These are phyloP conservation scores for Bidens hawaiensis DNA, from an alignment of 140 eudicot species.

Conservation along the genomic window DNA sequence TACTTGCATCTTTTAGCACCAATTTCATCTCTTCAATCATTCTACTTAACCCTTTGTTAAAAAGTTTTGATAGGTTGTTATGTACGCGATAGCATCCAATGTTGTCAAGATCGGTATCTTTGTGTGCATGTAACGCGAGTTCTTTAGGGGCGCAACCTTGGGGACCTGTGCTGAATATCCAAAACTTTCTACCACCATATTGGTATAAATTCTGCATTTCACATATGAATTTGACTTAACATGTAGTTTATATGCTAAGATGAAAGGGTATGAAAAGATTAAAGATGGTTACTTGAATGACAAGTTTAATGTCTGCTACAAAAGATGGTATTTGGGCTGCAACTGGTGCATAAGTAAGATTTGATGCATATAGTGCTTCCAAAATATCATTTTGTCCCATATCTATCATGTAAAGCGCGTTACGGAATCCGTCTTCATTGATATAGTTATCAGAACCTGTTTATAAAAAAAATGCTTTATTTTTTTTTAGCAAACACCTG, in stretches of 20 bases:
- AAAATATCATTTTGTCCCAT: constrained; percentile 53
- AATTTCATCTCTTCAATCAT: constrained; percentile 32
- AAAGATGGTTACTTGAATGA: constrained; percentile 29
- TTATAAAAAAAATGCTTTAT: neutral
- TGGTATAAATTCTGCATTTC: constrained; percentile 39
- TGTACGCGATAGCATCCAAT: constrained; percentile 53
- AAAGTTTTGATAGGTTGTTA: constrained; percentile 46
- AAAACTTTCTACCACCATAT: constrained; percentile 46
- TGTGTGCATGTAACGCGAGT: constrained; percentile 38
- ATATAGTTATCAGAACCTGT: constrained; percentile 33
- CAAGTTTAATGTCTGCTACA: constrained; percentile 36
- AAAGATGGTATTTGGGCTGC: constrained; percentile 38
- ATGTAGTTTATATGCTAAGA: neutral
- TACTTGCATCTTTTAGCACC: constrained; percentile 31
- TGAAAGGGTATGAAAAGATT: neutral
- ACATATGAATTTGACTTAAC: neutral
- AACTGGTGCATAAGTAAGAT: constrained; percentile 36
- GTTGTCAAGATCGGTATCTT: constrained; percentile 37
- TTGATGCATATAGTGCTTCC: constrained; percentile 34
- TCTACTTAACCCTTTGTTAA: constrained; percentile 39
- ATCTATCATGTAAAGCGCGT: constrained; percentile 51
- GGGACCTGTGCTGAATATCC: constrained; percentile 65
- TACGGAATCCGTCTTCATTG: constrained; percentile 23
- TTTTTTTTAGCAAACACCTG: neutral
- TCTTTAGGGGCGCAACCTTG: constrained; percentile 59